Percentiles rank a stretch among this genome's conserved stretches.
Conservation (phyloP, 2,329 filamentous ascomycete species). For the Pseudogymnoascus sp. region DNA sequence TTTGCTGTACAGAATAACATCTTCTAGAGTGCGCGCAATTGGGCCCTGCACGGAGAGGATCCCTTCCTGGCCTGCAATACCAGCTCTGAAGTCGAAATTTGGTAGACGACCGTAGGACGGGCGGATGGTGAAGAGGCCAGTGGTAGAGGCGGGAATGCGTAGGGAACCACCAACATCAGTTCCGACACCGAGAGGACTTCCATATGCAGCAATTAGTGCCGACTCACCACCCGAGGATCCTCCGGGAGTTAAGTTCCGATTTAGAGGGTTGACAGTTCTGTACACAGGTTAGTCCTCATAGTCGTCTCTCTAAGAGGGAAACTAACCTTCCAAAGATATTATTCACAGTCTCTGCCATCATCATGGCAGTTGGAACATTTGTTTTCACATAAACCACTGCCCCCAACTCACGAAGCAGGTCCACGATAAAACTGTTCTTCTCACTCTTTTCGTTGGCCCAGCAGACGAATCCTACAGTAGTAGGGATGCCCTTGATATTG, state of each 20-base stretch:
- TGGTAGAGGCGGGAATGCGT: conserved; percentile 33
- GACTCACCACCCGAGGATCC: conserved; percentile 29
- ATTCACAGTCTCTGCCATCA: conserved; percentile 36
- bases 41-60: conserved; percentile 58
- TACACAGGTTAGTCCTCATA: too few species aligned
- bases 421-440: conserved; percentile 43
- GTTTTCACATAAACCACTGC: conserved; percentile 37
- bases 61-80: conserved; percentile 52
- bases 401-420: conserved; percentile 32
- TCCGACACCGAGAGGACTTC: conserved; percentile 26
- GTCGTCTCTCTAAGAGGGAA: too few species aligned
- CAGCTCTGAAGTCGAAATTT: conserved; percentile 54
- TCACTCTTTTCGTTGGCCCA: conserved; percentile 49
- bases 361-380: conserved; percentile 34
- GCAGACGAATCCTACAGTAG: conserved; percentile 55
- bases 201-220: conserved; percentile 27
- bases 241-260: conserved; percentile 28
- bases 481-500: conserved; percentile 27
- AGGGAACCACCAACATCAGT: conserved; percentile 28
- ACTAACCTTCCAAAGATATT: conserved; percentile 31
- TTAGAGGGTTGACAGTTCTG: conserved; percentile 22
- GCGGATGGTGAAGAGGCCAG: conserved; percentile 34
- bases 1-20: conserved; percentile 20
- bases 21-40: conserved; percentile 36
- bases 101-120: conserved; percentile 32